Evolutionary conservation across 352 stramenopile species (phyloP).

Genomic region (Phytophthora citrophthora): DNA sequence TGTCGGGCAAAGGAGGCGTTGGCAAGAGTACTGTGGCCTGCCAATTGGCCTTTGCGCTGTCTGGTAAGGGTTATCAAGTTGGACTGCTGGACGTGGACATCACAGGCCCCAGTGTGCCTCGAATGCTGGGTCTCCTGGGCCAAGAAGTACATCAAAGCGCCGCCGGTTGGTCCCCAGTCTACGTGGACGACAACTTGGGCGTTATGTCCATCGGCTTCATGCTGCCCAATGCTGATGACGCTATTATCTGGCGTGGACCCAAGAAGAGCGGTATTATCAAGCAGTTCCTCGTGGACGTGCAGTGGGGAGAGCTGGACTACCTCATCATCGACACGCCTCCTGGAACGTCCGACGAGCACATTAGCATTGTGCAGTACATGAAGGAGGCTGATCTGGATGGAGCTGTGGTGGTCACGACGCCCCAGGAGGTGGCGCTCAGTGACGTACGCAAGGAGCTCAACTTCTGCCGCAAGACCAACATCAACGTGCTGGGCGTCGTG

Average conservation of each 20-base stretch:
- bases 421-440: slow-evolving; percentile 99
- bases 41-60: slow-evolving; percentile 97
- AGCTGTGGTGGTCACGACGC: slow-evolving; percentile 98
- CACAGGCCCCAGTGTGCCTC: slow-evolving; percentile 97
- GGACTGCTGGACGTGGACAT: slow-evolving; percentile 99
- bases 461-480: slow-evolving; percentile 98
- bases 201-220: slow-evolving; percentile 99
- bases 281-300: slow-evolving; percentile 99
- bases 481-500: slow-evolving; percentile 91
- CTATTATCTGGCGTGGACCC: slow-evolving; percentile 99
- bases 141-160: slow-evolving; percentile 98
- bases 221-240: slow-evolving; percentile 96
- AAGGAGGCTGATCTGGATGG: slow-evolving; percentile 96
- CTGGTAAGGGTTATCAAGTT: slow-evolving; percentile 93
- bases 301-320: slow-evolving; percentile 99
- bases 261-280: slow-evolving; percentile 99
- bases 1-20: slow-evolving; percentile 99
- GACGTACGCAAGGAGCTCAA: slow-evolving; percentile 99
- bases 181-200: slow-evolving; percentile 97
- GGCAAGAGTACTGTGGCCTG: slow-evolving; percentile 99
- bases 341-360: slow-evolving; percentile 99
- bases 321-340: slow-evolving; percentile 99
- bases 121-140: slow-evolving; percentile 95
- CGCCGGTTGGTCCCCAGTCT: slow-evolving; percentile 99
- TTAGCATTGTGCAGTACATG: slow-evolving; percentile 99